phyloP scores from a whole-genome alignment of 2,329 filamentous ascomycete species.

The Metarhizium anisopliae region DNA sequence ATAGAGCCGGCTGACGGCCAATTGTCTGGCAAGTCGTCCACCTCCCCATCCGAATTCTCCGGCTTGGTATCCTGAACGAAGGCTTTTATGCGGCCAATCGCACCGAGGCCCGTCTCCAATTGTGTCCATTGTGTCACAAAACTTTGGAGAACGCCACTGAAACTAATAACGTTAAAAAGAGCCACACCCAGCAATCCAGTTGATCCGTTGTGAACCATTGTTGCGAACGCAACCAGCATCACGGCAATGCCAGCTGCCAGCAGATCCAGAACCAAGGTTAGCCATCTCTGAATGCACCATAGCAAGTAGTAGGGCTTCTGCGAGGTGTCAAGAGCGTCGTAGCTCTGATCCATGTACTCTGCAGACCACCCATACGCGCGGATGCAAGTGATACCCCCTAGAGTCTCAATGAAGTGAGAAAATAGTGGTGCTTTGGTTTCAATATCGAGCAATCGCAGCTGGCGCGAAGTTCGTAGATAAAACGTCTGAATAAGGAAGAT shows the following conservation, averaged over 20 bases:
- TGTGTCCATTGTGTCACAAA: constrained; percentile 26
- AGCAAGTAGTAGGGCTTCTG: constrained; percentile 46
- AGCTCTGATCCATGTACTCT: constrained; percentile 27
- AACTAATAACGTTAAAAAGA: constrained; percentile 18
- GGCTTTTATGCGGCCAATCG: constrained; percentile 22
- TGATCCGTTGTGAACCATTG: constrained; percentile 19
- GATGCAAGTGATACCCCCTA: constrained; percentile 23
- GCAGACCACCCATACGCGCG: constrained; percentile 30
- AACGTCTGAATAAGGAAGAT: constrained; percentile 43
- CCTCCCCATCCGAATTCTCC: not conserved
- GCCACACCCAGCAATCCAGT: constrained; percentile 17
- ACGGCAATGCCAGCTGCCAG: constrained; percentile 27
- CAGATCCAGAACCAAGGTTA: constrained; percentile 41
- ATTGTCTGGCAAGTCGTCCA: not conserved
- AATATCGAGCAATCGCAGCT: constrained; percentile 46
- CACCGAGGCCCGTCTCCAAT: constrained; percentile 26
- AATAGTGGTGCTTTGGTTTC: constrained; percentile 24
- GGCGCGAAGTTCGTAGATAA: constrained; percentile 50
- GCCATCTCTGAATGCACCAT: constrained; percentile 43
- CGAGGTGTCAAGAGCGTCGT: constrained; percentile 31
- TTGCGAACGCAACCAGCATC: constrained; percentile 33
- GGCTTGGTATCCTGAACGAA: constrained; percentile 17
- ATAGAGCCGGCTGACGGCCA: not conserved
- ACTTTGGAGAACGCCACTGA: constrained; percentile 22
- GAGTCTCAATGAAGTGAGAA: constrained; percentile 23